phyloP scores from a whole-genome alignment of 768 basidiomycete species.

The Chalciporus sphaerocephalus region DNA sequence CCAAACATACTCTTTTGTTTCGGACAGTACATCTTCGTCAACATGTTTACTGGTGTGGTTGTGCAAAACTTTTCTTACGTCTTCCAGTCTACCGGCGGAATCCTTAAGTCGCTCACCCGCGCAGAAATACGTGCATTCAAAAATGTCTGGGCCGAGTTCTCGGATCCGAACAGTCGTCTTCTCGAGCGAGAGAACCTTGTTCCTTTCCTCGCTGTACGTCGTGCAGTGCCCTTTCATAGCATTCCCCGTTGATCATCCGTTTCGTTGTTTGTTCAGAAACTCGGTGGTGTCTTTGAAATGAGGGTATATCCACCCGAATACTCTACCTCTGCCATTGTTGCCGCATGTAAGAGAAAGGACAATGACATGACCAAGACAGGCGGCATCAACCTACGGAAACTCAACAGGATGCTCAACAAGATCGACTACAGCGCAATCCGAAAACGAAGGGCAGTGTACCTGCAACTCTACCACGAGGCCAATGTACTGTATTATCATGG shows the following conservation, averaged over 20 bases:
- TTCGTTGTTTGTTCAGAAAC: constrained; percentile 44
- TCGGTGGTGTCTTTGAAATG: constrained; percentile 86
- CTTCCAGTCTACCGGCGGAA: constrained; percentile 81
- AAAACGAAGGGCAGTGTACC: constrained; percentile 65
- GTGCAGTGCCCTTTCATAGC: not conserved
- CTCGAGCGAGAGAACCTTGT: constrained; percentile 67
- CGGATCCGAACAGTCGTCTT: constrained; percentile 73
- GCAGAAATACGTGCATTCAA: constrained; percentile 95
- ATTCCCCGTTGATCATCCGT: constrained; percentile 4
- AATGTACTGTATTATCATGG: constrained; percentile 63
- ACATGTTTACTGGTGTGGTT: constrained; percentile 95
- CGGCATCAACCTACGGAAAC: constrained; percentile 59
- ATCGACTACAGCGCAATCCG: constrained; percentile 66
- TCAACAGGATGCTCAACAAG: constrained; percentile 52
- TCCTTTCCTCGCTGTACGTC: constrained; percentile 76
- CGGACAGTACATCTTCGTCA: constrained; percentile 86
- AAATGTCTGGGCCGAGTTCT: constrained; percentile 86
- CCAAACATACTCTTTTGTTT: no score
- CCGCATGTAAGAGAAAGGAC: constrained; percentile 40
- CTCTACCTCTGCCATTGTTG: constrained; percentile 56
- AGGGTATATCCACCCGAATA: constrained; percentile 75
- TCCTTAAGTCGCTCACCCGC: constrained; percentile 68
- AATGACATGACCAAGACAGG: constrained; percentile 36
- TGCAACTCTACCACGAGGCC: constrained; percentile 84
- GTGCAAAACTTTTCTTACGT: constrained; percentile 96